Conservation (phyloP, 345 rosid genomes). For the Hibiscus mutabilis region DNA sequence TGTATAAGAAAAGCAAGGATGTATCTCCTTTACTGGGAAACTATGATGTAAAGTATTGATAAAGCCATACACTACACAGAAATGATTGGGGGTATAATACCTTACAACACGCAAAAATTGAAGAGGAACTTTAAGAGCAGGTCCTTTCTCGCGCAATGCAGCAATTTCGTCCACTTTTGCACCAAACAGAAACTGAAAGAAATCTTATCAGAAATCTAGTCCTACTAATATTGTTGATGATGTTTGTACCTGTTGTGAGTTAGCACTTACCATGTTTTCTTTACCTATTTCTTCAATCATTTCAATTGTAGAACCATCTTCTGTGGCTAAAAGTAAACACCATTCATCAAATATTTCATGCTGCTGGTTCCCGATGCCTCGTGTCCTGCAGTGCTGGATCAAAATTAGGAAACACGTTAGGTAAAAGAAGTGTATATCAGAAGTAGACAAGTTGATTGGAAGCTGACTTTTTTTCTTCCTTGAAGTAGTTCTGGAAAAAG, state of each 20-base stretch:
- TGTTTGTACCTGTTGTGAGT: not conserved
- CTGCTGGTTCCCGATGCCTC: slow-evolving; percentile 49
- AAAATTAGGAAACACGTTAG: not conserved
- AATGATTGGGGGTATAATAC: slow-evolving; percentile 7
- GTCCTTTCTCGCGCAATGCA: slow-evolving; percentile 30
- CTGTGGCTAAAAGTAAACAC: slow-evolving; percentile 45
- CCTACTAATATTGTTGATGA: not conserved
- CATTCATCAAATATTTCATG: slow-evolving; percentile 50
- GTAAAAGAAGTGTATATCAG: not conserved
- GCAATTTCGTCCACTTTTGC: slow-evolving; percentile 33
- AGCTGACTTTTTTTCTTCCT: not conserved
- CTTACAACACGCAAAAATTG: slow-evolving; percentile 46
- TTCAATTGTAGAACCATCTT: slow-evolving; percentile 40
- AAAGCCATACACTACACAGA: not conserved
- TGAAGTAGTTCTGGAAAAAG: not conserved
- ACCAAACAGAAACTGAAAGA: slow-evolving; percentile 37
- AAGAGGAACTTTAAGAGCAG: slow-evolving; percentile 29
- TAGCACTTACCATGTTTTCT: slow-evolving; percentile 34
- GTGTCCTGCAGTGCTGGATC: slow-evolving; percentile 40
- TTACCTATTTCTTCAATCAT: slow-evolving; percentile 40
- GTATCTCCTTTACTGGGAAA: not conserved
- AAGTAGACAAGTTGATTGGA: not conserved
- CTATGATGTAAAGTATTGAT: not conserved
- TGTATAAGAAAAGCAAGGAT: not conserved
- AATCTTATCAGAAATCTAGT: slow-evolving; percentile 4